A percentile compares a stretch with the other conserved stretches of the same genome.
Evolutionary conservation across 805 yeast species (phyloP).

Genomic region (Lachancea sp.): DNA sequence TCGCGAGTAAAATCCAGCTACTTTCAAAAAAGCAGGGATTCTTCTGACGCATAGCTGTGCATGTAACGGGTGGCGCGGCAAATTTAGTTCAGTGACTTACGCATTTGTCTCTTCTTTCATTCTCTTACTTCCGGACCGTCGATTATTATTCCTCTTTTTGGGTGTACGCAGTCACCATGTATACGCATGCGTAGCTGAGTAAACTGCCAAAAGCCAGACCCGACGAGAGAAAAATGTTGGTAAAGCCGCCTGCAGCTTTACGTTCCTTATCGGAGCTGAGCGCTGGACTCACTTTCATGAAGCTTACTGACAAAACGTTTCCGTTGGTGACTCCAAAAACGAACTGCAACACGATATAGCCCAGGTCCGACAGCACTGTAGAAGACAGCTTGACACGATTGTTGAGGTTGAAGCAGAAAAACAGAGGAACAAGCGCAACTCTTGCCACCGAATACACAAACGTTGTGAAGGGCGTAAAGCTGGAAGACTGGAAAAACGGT

Average conservation of each 20-base stretch:
- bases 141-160: neutral
- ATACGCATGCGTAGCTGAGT: conserved; percentile 61
- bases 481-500: conserved; percentile 18
- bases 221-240: conserved; percentile 67
- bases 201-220: conserved; percentile 80
- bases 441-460: conserved; percentile 53
- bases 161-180: conserved; percentile 8
- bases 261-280: conserved; percentile 59
- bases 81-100: too few relatives aligned
- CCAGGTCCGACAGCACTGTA: conserved; percentile 46
- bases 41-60: too few relatives aligned
- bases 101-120: too few relatives aligned
- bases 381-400: conserved; percentile 32
- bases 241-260: conserved; percentile 93
- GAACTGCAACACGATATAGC: conserved; percentile 67
- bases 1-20: too few relatives aligned
- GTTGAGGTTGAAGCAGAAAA: conserved; percentile 59
- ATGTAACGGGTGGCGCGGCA: too few relatives aligned
- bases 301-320: conserved; percentile 70
- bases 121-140: neutral
- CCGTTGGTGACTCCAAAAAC: conserved; percentile 85
- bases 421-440: conserved; percentile 58
- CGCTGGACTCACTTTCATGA: conserved; percentile 63
- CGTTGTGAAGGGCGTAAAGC: conserved; percentile 31
- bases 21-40: too few relatives aligned